A percentile compares a stretch with the other conserved stretches of the same genome.
These are phyloP conservation scores for Neostapfia colusana DNA, from an alignment of 176 grass and related monocot genomes.

Conservation along the genomic window DNA sequence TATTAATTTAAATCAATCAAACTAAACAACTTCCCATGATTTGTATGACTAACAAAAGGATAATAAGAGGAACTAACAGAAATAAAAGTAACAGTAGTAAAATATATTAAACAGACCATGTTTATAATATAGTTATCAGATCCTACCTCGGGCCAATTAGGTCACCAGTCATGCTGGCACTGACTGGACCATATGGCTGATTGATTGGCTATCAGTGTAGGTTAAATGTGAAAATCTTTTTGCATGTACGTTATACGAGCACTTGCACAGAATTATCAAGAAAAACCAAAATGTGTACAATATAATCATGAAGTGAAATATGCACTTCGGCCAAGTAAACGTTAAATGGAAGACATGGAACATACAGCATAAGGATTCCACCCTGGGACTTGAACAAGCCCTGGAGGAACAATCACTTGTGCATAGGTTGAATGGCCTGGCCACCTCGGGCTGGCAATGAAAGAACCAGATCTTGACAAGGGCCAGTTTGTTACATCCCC, in stretches of 20 bases:
- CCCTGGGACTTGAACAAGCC: conserved; percentile 75
- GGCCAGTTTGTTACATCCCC: conserved; percentile 58
- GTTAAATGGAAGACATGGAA: conserved; percentile 19
- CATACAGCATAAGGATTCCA: conserved; percentile 89
- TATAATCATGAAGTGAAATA: not conserved
- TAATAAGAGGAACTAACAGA: not conserved
- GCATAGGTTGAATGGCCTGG: conserved; percentile 83
- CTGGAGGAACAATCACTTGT: conserved; percentile 87
- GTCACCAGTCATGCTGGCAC: not conserved
- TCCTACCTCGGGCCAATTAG: not conserved
- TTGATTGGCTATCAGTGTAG: not conserved
- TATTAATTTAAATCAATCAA: not conserved
- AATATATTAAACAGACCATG: not conserved
- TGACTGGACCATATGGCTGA: not conserved
- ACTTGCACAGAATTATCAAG: not conserved
- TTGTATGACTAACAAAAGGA: not conserved
- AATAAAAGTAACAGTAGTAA: too few species aligned
- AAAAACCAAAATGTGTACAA: not conserved
- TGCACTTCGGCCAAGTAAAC: conserved; percentile 14
- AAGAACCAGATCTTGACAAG: conserved; percentile 65
- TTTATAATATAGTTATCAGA: not conserved
- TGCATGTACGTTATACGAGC: not conserved
- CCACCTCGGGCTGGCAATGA: conserved; percentile 84
- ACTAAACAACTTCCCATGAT: conserved; percentile 14
- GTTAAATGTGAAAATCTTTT: not conserved